Evolutionary conservation across 345 rosid species (phyloP), one percentile per base, ranked within the genome.

Genomic region (Populus tremula): DNA sequence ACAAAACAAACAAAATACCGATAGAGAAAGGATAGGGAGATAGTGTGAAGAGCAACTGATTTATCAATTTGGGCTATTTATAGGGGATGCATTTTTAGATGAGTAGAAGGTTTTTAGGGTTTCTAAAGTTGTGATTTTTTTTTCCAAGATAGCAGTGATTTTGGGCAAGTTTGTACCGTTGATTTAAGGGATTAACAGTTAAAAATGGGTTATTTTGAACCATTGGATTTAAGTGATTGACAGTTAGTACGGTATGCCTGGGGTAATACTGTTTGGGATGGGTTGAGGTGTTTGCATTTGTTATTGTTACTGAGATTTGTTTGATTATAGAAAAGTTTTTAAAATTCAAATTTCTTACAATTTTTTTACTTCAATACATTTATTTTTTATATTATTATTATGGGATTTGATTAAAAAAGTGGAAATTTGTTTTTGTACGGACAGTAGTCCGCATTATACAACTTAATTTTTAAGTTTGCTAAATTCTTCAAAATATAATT

Each of bases 71-170:
- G 11, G 5, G 6, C 16, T 49, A 77, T 70, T 41, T 70, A 77
- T 77, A 70, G 36, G 69, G 80, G 80, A 70, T 33, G 50, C 17
- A 23, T 33, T 27, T 12, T 56, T 5, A 70, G 20, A 29, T 45
- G 47, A 11, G 71, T 70, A 49, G 71, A 77, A 70, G 80, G 80
- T 70, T 47, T 61, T 69, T 76, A 31, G 38, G 36, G 10, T 50
- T 33, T 29, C 10, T 38, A n/a, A 76, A 27, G 54, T 14, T 38
- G 39, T 23, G 45, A 10, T 39, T 41, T 41, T 65, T 25, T 12
- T 5, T n/a, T 36, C 18, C 10, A 29, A 21, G 20, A 53, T 18
- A 20, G 5, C 59, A 6, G n/a, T 18, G 23, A 59, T 59, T 10
- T 39, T 23, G 70, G 17, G 20, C 4, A 43, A n/a, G 2, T 70